Evolutionary conservation across 257 asterid genomes (phyloP).

Genomic region (Prunella vulgaris): DNA sequence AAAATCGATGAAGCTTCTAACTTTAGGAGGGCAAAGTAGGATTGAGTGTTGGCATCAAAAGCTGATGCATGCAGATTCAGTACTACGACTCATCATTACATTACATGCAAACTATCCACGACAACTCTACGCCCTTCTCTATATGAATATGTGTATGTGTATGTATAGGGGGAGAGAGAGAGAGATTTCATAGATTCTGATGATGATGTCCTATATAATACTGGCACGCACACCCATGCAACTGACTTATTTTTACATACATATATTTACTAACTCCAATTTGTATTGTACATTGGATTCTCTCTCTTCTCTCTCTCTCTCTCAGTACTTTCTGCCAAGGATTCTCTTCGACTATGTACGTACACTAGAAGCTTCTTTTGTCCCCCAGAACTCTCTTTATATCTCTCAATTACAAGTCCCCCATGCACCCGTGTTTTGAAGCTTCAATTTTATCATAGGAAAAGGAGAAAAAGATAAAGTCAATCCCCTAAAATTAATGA

Average conservation of each 20-base stretch:
- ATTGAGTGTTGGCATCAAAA: slow-evolving; percentile 19
- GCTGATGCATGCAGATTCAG: slow-evolving; percentile 30
- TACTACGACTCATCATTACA: slow-evolving; percentile 12
- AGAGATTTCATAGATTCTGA: not conserved
- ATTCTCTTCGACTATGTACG: slow-evolving; percentile 23
- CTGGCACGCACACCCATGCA: slow-evolving; percentile 36
- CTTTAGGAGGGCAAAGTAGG: slow-evolving; percentile 34
- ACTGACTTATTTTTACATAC: not conserved
- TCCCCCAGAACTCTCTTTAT: not conserved
- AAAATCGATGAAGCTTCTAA: slow-evolving; percentile 57
- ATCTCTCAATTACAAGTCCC: not conserved
- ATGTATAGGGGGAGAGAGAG: not conserved
- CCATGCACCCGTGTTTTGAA: not conserved
- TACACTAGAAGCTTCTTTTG: slow-evolving; percentile 39
- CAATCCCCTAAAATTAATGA: not conserved
- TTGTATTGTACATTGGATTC: slow-evolving; percentile 32
- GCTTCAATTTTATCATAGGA: not conserved
- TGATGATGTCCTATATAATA: slow-evolving; percentile 14
- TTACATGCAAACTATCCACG: slow-evolving; percentile 5
- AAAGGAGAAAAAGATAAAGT: not conserved
- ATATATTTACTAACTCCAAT: not conserved
- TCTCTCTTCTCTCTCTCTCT: slow-evolving; percentile 9
- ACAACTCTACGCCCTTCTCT: not conserved
- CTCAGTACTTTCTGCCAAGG: slow-evolving; percentile 12
- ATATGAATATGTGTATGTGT: not conserved